These are phyloP conservation scores for Cadophora gregata DNA, from an alignment of 2,329 filamentous ascomycete genomes.

Conservation along the genomic window DNA sequence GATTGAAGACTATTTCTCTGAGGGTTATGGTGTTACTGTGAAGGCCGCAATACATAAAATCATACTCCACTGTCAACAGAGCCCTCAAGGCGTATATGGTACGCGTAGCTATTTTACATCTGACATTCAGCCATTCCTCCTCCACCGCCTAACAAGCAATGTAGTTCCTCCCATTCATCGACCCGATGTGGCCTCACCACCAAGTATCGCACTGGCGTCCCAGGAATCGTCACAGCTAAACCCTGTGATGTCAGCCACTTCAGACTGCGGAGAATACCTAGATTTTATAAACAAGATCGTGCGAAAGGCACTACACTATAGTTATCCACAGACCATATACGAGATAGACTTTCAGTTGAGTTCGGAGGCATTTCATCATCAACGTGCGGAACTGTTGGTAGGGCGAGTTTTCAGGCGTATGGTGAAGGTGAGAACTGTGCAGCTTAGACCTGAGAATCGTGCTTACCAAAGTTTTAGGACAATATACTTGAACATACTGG, in stretches of 20 bases:
- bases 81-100: not conserved
- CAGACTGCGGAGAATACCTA: not conserved
- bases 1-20: slow-evolving; percentile 1
- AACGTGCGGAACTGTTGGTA: not conserved
- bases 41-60: not conserved
- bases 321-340: not conserved
- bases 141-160: not conserved
- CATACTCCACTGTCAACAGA: not conserved
- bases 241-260: not conserved
- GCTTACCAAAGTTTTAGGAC: not conserved
- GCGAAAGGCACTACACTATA: not conserved
- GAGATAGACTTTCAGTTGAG: slow-evolving; percentile 1
- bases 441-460: not conserved
- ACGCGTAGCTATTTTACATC: not conserved
- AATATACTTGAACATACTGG: slow-evolving; percentile 5
- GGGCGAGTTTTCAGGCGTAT: slow-evolving; percentile 4
- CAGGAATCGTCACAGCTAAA: not conserved
- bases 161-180: not conserved
- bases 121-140: not conserved
- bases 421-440: not conserved
- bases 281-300: slow-evolving; percentile 1
- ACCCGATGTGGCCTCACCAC: not conserved
- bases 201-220: not conserved
- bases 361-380: not conserved
- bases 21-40: not conserved